These are phyloP conservation scores for Amanita fuliginea DNA, from an alignment of 768 basidiomycete species.

Conservation along the genomic window DNA sequence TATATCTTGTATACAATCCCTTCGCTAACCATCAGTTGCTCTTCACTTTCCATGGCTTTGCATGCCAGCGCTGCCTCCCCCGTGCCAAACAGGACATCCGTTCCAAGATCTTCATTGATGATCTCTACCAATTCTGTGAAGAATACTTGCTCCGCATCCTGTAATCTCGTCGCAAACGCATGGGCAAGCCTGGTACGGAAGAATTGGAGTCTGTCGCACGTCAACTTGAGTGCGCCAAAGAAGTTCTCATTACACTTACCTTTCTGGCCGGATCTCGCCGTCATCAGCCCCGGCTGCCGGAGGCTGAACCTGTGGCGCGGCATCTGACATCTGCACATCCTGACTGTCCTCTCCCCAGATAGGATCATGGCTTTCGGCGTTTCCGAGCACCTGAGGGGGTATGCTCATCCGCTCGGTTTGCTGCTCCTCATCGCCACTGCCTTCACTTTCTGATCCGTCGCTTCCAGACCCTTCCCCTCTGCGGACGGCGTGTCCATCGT, in stretches of 20 bases:
- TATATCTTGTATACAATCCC: slow-evolving; percentile 74
- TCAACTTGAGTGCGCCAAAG: neutral
- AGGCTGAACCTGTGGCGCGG: slow-evolving; percentile 24
- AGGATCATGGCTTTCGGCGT: slow-evolving; percentile 35
- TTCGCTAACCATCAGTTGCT: slow-evolving; percentile 84
- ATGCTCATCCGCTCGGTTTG: slow-evolving; percentile 39
- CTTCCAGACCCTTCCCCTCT: slow-evolving; percentile 35
- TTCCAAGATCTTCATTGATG: slow-evolving; percentile 68
- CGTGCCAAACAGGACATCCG: slow-evolving; percentile 64
- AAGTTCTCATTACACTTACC: slow-evolving; percentile 37
- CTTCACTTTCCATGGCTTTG: slow-evolving; percentile 62
- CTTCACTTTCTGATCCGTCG: slow-evolving; percentile 43
- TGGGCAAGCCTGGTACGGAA: slow-evolving; percentile 74
- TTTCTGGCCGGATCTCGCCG: slow-evolving; percentile 39
- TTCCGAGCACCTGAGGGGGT: slow-evolving; percentile 24
- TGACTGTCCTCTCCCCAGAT: slow-evolving; percentile 61
- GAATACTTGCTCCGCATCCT: slow-evolving; percentile 70
- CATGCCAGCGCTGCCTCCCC: slow-evolving; percentile 70
- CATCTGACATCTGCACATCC: slow-evolving; percentile 47
- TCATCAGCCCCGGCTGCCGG: slow-evolving; percentile 25
- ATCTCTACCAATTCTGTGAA: slow-evolving; percentile 57
- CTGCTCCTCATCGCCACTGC: slow-evolving; percentile 31
- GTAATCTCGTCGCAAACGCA: slow-evolving; percentile 54
- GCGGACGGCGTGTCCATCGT: slow-evolving; percentile 47
- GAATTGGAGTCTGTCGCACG: slow-evolving; percentile 45